A percentile compares a stretch with the other conserved stretches of the same genome.
Conservation (phyloP, 345 rosid genomes). For the Salix viminalis region DNA sequence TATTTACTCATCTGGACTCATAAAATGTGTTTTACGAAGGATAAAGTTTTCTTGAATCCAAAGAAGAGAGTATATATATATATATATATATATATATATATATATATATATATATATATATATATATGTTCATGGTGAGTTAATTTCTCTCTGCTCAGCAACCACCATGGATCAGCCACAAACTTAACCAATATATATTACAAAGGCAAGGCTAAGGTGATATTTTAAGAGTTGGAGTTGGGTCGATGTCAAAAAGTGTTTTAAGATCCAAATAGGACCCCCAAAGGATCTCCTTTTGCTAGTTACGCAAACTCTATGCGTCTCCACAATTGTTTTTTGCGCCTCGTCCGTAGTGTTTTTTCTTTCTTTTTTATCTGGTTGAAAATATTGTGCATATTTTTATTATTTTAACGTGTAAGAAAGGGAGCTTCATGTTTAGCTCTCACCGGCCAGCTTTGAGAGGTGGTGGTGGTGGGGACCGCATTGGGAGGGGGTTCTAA, state of each 20-base stretch:
- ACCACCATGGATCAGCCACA: conserved; percentile 1
- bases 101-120: neutral
- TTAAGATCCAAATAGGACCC: conserved; percentile 42
- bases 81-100: too few relatives aligned
- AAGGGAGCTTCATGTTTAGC: conserved; percentile 3
- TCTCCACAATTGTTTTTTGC: conserved; percentile 6
- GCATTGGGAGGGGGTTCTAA: conserved; percentile 3
- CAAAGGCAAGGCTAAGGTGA: conserved; percentile 8
- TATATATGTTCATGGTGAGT: too few relatives aligned
- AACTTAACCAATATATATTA: conserved; percentile 7
- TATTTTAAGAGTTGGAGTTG: conserved; percentile 28
- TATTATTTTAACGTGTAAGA: neutral
- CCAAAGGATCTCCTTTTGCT: conserved; percentile 46
- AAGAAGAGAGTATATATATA: neutral
- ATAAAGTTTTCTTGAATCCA: too few relatives aligned
- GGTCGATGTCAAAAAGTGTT: conserved; percentile 39
- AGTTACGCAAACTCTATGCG: conserved; percentile 47
- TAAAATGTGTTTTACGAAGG: fast-evolving
- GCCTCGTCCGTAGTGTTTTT: neutral
- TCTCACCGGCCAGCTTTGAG: conserved; percentile 39
- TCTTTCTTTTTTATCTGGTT: neutral
- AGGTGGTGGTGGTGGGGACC: conserved; percentile 43
- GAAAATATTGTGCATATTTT: neutral
- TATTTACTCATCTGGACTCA: too few relatives aligned
- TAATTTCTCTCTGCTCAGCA: conserved; percentile 12